These are phyloP conservation scores for Tylopilus plumbeoviolaceoides DNA, from an alignment of 768 basidiomycete species.

Conservation along the genomic window DNA sequence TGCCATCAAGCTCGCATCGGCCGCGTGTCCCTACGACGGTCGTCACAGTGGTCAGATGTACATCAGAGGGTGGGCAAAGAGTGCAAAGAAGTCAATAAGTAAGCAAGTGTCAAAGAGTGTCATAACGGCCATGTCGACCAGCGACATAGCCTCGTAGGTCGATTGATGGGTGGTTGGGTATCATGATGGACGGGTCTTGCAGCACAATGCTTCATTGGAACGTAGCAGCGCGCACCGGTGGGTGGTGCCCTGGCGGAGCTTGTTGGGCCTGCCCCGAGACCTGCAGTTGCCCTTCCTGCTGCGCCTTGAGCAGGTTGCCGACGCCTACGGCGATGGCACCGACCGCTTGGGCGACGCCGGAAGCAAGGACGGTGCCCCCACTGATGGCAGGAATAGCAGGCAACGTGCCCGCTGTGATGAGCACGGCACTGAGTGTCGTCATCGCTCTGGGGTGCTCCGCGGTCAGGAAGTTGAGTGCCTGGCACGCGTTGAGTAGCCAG, in stretches of 20 bases:
- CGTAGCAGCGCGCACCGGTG: slow-evolving; percentile 29
- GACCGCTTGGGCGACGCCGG: slow-evolving; percentile 71
- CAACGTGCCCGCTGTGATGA: slow-evolving; percentile 74
- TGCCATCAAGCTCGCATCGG: slow-evolving; percentile 10
- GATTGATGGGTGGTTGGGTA: no score
- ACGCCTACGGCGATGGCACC: slow-evolving; percentile 77
- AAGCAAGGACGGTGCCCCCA: slow-evolving; percentile 69
- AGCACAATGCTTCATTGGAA: slow-evolving; percentile 19
- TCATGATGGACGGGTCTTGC: neutral
- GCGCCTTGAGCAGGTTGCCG: slow-evolving; percentile 52
- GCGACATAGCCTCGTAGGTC: slow-evolving; percentile 13
- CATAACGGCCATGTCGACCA: slow-evolving; percentile 19
- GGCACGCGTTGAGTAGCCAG: slow-evolving; percentile 76
- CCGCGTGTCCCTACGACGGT: slow-evolving; percentile 5
- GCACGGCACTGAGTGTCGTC: slow-evolving; percentile 70
- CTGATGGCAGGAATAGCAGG: slow-evolving; percentile 68
- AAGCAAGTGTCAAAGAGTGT: slow-evolving; percentile 13
- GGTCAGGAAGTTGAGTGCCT: slow-evolving; percentile 68
- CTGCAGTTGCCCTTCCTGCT: slow-evolving; percentile 39
- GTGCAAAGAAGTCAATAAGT: slow-evolving; percentile 19
- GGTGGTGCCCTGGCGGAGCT: slow-evolving; percentile 19
- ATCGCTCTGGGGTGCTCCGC: slow-evolving; percentile 73
- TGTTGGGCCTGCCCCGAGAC: slow-evolving; percentile 20
- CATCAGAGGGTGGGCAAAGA: slow-evolving; percentile 2
- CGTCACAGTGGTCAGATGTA: slow-evolving; percentile 10